Base-by-base conservation (phyloP, 192 early-diverging fungal genomes). In the Mortierella claussenii region DNA sequence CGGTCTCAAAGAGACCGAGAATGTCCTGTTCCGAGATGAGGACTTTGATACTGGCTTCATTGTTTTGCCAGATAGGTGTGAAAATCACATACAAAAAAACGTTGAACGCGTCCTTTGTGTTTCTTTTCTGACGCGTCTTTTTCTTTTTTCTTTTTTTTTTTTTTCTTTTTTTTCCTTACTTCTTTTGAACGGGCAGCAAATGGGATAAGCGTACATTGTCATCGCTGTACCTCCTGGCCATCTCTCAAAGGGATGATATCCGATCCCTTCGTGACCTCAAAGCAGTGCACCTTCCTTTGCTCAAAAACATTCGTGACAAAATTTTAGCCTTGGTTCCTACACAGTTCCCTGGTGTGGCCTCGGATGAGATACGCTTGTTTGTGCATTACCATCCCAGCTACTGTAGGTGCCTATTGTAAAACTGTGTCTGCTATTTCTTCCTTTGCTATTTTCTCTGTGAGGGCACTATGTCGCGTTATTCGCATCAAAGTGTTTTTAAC, bases 311-410 rank as follows among this genome's bases (percentile, higher is more conserved):
- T 26, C 81, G 85, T 24, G 51, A 74, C n/a, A 88, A 85, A 36
- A 68, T 85, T 23, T 51, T 60, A 4, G 37, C 57, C 4, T 63
- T 89, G 31, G 85, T 88, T 0, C 76, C 82, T 17, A 44, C 69
- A 36, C 55, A 52, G 23, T 86, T 73, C 65, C 79, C 81, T 0
- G 81, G 79, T 2, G 82, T 94, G 11, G 49, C 73, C 10, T 55
- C 81, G 1, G 81, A 93, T 44, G 81, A 89, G 40, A 70, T 94
- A 15, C 71, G 90, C 34, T 57, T 93, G 27, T 94, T 89, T 75
- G 71, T 93, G 3, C 93, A 94, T 66, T 93, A 94, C 61, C 90
- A 92, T 69, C 93, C 93, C 4, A 88, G 86, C 6, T 94, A 94
- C 63, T 94, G 86, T 87, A 81, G 78, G 71, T 74, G 5, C 15